Percentiles rank a stretch among this genome's conserved stretches.
These are phyloP conservation scores for Rhodosporidiobolus sp. DNA, from an alignment of 768 basidiomycete genomes.

Conservation along the genomic window DNA sequence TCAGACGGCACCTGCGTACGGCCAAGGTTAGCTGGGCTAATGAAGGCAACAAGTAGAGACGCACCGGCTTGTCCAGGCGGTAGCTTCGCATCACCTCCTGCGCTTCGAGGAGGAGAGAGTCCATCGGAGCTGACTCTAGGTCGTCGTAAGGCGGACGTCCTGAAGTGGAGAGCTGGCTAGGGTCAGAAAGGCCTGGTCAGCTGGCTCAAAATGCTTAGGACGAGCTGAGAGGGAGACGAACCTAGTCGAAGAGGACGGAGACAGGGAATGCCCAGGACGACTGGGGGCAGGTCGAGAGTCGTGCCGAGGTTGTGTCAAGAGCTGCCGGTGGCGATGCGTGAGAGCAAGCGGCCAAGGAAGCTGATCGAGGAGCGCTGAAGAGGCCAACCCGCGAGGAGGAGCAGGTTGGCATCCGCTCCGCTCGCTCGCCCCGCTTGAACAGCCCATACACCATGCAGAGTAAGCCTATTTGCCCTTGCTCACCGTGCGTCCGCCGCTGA, in stretches of 20 bases:
- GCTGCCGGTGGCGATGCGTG: no score
- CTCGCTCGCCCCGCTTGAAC: background rate
- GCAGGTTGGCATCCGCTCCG: background rate
- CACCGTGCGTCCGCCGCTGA: background rate
- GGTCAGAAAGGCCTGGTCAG: no score
- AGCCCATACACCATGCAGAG: slow-evolving; percentile 20
- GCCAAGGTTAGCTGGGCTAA: background rate
- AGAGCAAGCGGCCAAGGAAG: background rate
- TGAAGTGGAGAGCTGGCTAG: no score
- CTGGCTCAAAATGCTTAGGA: no score
- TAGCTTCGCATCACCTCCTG: background rate
- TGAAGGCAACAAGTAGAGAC: background rate
- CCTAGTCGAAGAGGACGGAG: no score
- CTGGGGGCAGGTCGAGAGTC: no score
- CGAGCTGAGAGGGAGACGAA: no score
- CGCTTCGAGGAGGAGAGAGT: background rate
- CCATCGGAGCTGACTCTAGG: background rate
- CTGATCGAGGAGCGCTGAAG: background rate
- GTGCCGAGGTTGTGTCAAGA: no score
- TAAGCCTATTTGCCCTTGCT: background rate
- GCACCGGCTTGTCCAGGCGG: background rate
- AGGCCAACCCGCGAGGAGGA: background rate
- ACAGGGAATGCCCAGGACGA: no score
- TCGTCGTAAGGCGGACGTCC: no score
- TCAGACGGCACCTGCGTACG: background rate